These are phyloP conservation scores for Chlamydomonas sphaeroides DNA, from an alignment of 139 green algal species.

Conservation along the genomic window DNA sequence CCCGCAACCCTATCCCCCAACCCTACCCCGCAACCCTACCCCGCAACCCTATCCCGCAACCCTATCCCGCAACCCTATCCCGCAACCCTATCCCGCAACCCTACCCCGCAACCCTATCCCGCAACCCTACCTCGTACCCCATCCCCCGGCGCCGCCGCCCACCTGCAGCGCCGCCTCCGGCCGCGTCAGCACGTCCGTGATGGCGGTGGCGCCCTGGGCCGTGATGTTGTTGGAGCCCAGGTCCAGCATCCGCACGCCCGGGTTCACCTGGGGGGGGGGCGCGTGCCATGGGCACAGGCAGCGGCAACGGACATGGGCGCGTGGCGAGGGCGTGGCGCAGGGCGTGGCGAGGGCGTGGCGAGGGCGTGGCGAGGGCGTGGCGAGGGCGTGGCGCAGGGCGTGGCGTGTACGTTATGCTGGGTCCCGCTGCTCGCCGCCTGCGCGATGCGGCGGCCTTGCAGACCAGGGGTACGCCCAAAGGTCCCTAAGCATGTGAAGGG, in stretches of 20 bases:
- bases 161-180: slow-evolving; percentile 43
- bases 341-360: no score
- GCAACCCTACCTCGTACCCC: background rate
- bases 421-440: background rate
- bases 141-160: background rate
- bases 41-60: background rate
- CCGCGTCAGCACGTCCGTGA: slow-evolving; percentile 33
- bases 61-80: background rate
- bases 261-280: slow-evolving; percentile 36
- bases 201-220: slow-evolving; percentile 26
- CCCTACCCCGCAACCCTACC: background rate
- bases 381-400: no score
- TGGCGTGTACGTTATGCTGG: no score
- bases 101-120: background rate
- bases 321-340: no score
- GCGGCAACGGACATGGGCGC: no score
- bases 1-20: no score
- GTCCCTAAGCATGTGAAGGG: no score
- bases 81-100: background rate
- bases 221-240: slow-evolving; percentile 59
- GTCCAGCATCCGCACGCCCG: slow-evolving; percentile 49
- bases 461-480: no score
- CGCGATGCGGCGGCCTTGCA: background rate
- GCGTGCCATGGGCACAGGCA: no score
- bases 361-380: no score